Base-by-base conservation (phyloP, 2,329 filamentous ascomycete genomes). In the Aureobasidium lini region DNA sequence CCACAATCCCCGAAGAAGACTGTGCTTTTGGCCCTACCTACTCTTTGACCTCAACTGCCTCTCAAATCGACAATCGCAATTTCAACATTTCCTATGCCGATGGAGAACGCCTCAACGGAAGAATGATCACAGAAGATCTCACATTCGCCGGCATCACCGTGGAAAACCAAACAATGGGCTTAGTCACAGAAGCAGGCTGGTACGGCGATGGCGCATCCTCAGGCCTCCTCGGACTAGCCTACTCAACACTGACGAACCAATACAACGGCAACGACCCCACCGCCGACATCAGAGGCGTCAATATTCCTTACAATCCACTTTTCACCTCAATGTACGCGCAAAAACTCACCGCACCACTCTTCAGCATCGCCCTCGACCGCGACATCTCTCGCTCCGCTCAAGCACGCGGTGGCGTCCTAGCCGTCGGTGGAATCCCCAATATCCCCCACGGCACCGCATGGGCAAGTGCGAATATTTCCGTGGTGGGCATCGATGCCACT, bases 141-240 rank as follows among this genome's bases (percentile, higher is more conserved):
- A 74, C 68, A 4, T 67, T 83, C 34, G 78, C 70, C 13, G 76
- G 76, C 0, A 71, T 82, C 48, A 75, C 72, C 1, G 76, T 78
- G 0, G 65, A 71, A 2, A 32, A 69, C 8, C 77, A 81, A 64
- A 72, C 76, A 34, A 69, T 83, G n/a, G 79, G 73, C 0, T 62
- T 80, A 15, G 78, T 79, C 15, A 62, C 67, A 46, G 58, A 64
- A 5, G 70, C 68, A 1, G 66, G 64, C 8, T 72, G 70, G 70
- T 62, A 64, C 36, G 70, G 70, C 52, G 69, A 72, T 61, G 64
- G 62, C 4, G 54, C 18, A 40, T 76, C 76, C 1, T 76, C 74
- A 29, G 81, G 81, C 2, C 67, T 83, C 2, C 64, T 83, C 4
- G 81, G 81, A 0, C 71, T 84, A 11, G 78, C 73, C 1, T 83